Evolutionary conservation across 495 filamentous ascomycete species (phyloP), one percentile per base, ranked within the genome.

Genomic region (Articulospora tetracladia): DNA sequence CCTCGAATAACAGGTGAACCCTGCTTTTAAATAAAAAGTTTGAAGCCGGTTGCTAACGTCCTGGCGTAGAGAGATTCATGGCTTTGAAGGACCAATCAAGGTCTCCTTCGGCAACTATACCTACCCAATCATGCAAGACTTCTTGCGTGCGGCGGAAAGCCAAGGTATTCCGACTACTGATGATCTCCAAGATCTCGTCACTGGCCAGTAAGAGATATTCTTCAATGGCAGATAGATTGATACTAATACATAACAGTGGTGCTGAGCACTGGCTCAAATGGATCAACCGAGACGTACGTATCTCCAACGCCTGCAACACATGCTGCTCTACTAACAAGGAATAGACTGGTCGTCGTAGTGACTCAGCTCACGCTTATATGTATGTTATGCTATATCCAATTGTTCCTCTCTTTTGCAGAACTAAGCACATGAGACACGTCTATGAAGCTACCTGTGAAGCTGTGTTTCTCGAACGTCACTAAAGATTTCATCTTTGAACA

Each of bases 41-140:
- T 49, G 46, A 11, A 12, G 46, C 23, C 6, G 19, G 20, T 52
- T 22, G 27, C 22, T 24, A n/a, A n/a, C n/a, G n/a, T n/a, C n/a
- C n/a, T n/a, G n/a, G n/a, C 27, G 7, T 15, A 74, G 82, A 51
- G 88, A 92, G 39, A 66, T 89, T 28, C 90, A 94, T 65, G 90
- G 90, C 17, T 89, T 86, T 53, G 87, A 89, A 3, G 89, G 90
- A 0, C 90, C 90, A 1, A 92, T 94, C 73, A 92, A 92, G 70
- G 90, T 92, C 27, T 92, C 89, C 0, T 92, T 92, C 61, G 89
- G 90, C 36, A 92, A 89, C 62, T 84, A 90, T 62, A 83, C 81
- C 20, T 88, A 88, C 58, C 86, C 85, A 1, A 81, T 88, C 70
- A 86, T 82, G 77, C 81, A 92, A 59, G 89, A 93, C 72, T 93